These are phyloP conservation scores for Collybia sordida DNA, from an alignment of 768 basidiomycete species.

Conservation along the genomic window DNA sequence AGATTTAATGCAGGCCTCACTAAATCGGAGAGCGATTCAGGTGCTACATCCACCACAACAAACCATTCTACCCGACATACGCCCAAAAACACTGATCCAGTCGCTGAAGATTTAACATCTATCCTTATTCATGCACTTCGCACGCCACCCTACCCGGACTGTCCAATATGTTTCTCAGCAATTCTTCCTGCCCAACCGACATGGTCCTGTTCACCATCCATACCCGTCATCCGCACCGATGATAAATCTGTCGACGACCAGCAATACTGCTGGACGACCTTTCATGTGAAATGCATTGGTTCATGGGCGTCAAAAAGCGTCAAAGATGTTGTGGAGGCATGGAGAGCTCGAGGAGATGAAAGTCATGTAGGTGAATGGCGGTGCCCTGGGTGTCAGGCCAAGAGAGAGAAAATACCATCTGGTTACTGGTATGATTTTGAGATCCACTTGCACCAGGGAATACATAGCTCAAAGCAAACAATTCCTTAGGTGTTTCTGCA, in stretches of 20 bases:
- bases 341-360: constrained; percentile 64
- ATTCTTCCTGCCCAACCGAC: constrained; percentile 79
- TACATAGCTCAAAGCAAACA: constrained; percentile 10
- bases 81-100: constrained; percentile 20
- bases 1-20: constrained; percentile 38
- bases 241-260: constrained; percentile 30
- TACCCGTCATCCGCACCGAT: constrained; percentile 36
- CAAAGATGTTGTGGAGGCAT: constrained; percentile 71
- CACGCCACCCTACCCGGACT: constrained; percentile 74
- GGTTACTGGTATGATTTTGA: constrained; percentile 57
- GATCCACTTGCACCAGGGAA: not conserved
- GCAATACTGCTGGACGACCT: constrained; percentile 86
- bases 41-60: not conserved
- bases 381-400: constrained; percentile 91
- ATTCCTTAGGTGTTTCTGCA: constrained; percentile 79
- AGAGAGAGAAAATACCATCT: constrained; percentile 63
- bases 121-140: constrained; percentile 64
- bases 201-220: constrained; percentile 83
- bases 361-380: constrained; percentile 78
- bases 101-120: constrained; percentile 72
- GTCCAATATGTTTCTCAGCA: constrained; percentile 79
- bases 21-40: constrained; percentile 5
- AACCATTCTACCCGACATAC: constrained; percentile 5
- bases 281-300: constrained; percentile 87
- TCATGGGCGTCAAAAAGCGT: constrained; percentile 87